A percentile compares a stretch with the other conserved stretches of the same genome.
phyloP scores from a whole-genome alignment of 2,329 filamentous ascomycete species.

The Paecilomyces variotii region DNA sequence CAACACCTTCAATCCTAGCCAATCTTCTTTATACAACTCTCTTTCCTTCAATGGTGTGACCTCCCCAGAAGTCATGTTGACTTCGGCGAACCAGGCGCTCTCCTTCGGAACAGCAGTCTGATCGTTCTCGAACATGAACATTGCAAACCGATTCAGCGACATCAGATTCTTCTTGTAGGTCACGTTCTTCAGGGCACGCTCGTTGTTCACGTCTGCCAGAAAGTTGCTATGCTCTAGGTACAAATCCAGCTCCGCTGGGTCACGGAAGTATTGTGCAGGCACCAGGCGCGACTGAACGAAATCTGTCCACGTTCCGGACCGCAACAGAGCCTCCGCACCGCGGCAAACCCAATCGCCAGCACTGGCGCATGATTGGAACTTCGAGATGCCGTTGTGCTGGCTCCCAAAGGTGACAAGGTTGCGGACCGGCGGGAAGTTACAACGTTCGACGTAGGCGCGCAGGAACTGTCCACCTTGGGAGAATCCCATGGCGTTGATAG shows the following conservation, averaged over 20 bases:
- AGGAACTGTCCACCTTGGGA: constrained; percentile 94
- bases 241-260: constrained; percentile 56
- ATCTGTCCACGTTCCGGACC: constrained; percentile 68
- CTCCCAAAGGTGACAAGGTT: constrained; percentile 82
- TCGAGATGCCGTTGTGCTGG: constrained; percentile 84
- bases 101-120: constrained; percentile 82
- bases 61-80: constrained; percentile 58
- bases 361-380: constrained; percentile 65
- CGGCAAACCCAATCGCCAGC: constrained; percentile 70
- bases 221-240: constrained; percentile 82
- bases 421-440: constrained; percentile 65
- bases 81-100: constrained; percentile 82
- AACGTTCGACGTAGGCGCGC: constrained; percentile 82
- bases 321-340: constrained; percentile 68
- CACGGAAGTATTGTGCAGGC: constrained; percentile 90
- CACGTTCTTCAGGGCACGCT: constrained; percentile 64
- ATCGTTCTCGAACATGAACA: constrained; percentile 87
- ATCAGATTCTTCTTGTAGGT: constrained; percentile 66
- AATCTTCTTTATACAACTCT: constrained; percentile 77
- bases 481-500: constrained; percentile 87
- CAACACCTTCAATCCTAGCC: constrained; percentile 74
- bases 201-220: constrained; percentile 93
- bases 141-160: constrained; percentile 66
- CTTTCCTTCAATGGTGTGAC: constrained; percentile 61
- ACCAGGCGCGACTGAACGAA: constrained; percentile 75